Evolutionary conservation across 2,329 filamentous ascomycete genomes (phyloP), one percentile per base, ranked within the genome.

Genomic region (Trichophyton benhamiae): DNA sequence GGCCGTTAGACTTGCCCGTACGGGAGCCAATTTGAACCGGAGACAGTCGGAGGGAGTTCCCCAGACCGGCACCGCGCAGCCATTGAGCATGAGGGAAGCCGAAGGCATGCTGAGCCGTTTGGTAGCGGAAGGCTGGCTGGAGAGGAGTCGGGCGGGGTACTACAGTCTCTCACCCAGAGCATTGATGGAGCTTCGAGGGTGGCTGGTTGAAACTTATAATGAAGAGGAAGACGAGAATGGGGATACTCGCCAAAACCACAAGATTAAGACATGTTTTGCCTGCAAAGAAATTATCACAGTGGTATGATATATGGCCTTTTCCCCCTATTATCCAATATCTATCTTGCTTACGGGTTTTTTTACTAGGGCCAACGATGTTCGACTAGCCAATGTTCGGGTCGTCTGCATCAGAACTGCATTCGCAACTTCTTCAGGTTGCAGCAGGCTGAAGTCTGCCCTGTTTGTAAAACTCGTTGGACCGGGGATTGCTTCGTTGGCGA

Each of bases 171-270:
- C 85, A 59, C 83, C 90, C 2, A 82, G 92, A 7, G 87, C 85
- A 1, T 76, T 99, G 66, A 84, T 97, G 79, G 94, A 99, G 77
- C 76, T 99, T 62, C 81, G 87, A 62, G 80, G 82, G 1, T 97
- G 91, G 86, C 80, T 99, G 57, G 76, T 89, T n/a, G 88, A 89
- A 60, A 89, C 87, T 30, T 99, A 96, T 74, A 97, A 99, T 70
- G 88, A 95, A 61, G 76, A 80, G 8, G 76, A 78, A n/a, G 30
- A 55, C n/a, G 83, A 83, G 38, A 71, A 76, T 0, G 74, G 76
- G 0, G 75, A 74, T 25, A 75, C 75, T 1, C 73, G 70, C 8
- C 64, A 67, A 60, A 84, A 82, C 79, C 82, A 89, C 70, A 84
- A 85, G 64, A 88, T 99, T 71, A 95, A 94, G 75, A 84, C 86